These are phyloP conservation scores for Eutrema heterophyllum DNA, from an alignment of 345 rosid genomes.

Conservation along the genomic window DNA sequence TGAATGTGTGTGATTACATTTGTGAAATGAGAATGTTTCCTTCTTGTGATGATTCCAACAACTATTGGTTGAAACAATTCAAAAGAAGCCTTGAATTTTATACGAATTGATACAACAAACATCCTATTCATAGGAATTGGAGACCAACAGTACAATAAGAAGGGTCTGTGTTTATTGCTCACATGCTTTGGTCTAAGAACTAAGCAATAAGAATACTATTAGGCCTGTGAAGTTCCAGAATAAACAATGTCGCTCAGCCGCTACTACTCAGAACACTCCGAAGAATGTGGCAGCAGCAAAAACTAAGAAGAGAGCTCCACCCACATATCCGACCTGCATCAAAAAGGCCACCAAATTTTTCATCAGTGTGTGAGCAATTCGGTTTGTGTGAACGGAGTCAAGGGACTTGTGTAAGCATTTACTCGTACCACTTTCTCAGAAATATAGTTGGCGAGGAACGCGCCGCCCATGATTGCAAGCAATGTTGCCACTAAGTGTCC, in stretches of 20 bases:
- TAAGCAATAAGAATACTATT: not conserved
- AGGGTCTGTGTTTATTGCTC: not conserved
- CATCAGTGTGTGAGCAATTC: constrained; percentile 8
- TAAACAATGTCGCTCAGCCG: not conserved
- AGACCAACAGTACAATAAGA: not conserved
- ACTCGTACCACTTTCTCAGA: constrained; percentile 82
- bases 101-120: not conserved
- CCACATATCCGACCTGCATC: constrained; percentile 80
- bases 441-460: constrained; percentile 86
- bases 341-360: constrained; percentile 12
- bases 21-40: not conserved
- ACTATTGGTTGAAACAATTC: not conserved
- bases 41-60: not conserved
- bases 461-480: constrained; percentile 85
- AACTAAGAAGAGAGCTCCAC: constrained; percentile 80
- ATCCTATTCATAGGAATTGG: not conserved
- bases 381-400: not conserved
- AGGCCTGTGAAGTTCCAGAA: not conserved
- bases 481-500: constrained; percentile 89
- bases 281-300: constrained; percentile 87
- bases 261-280: constrained; percentile 59
- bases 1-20: constrained; percentile 3
- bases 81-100: not conserved
- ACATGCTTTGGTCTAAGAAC: not conserved
- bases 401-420: not conserved